phyloP scores from a whole-genome alignment of 2,329 filamentous ascomycete genomes.

The Aspergillus quadricinctus region DNA sequence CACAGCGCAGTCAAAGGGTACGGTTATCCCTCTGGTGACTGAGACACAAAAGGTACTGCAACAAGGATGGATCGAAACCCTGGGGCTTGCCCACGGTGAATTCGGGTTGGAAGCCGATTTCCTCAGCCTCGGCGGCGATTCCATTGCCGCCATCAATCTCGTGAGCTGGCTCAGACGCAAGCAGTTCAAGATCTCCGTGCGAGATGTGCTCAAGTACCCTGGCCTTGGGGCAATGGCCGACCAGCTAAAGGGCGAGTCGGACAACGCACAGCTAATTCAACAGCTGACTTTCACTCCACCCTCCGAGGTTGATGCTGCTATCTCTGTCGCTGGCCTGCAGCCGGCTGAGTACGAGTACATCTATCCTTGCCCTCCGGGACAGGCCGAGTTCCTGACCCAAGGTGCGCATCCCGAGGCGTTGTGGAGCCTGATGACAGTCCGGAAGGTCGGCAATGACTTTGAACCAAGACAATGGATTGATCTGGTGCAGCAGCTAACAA shows the following conservation, averaged over 20 bases:
- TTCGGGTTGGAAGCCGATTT: background rate
- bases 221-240: background rate
- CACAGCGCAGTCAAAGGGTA: background rate
- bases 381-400: conserved; percentile 2
- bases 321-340: background rate
- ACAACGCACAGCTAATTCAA: background rate
- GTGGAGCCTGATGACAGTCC: background rate
- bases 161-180: background rate
- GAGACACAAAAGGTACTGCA: background rate
- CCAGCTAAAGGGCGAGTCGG: background rate
- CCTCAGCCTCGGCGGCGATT: background rate
- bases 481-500: conserved; percentile 7
- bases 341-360: background rate
- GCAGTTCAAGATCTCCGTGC: background rate
- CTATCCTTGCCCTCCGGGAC: background rate
- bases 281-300: background rate
- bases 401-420: background rate
- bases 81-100: background rate
- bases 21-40: background rate
- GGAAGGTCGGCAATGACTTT: background rate
- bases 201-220: background rate
- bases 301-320: background rate
- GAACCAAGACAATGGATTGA: conserved; percentile 14
- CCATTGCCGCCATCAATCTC: background rate
- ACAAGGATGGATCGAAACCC: background rate